phyloP scores from a whole-genome alignment of 495 filamentous ascomycete species.

The Hapsidospora chrysogenum region DNA sequence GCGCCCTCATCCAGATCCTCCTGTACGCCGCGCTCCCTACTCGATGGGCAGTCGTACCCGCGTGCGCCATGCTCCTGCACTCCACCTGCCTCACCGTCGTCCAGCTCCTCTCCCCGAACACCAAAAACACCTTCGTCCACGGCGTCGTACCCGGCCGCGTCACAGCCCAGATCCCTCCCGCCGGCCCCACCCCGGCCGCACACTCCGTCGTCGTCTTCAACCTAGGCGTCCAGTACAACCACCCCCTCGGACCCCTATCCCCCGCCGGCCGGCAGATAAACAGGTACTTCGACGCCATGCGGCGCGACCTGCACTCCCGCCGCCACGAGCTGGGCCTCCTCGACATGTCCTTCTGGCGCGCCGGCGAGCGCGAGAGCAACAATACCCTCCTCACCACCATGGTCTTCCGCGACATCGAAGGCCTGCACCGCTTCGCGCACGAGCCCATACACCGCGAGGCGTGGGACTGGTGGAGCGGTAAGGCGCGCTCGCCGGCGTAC shows the following conservation, averaged over 20 bases:
- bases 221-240: slow-evolving; percentile 6
- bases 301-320: slow-evolving; percentile 6
- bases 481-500: background rate
- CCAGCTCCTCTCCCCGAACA: too few species aligned
- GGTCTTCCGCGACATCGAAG: slow-evolving; percentile 27
- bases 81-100: too few species aligned
- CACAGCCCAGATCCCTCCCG: slow-evolving; percentile 3
- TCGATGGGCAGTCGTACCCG: too few species aligned
- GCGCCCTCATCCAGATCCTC: too few species aligned
- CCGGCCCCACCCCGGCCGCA: slow-evolving; percentile 1
- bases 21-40: too few species aligned
- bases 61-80: too few species aligned
- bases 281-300: slow-evolving; percentile 11
- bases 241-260: slow-evolving; percentile 10
- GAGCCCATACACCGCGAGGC: slow-evolving; percentile 22
- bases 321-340: slow-evolving; percentile 15
- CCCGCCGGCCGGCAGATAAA: slow-evolving; percentile 10
- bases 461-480: slow-evolving; percentile 25
- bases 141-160: background rate
- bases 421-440: slow-evolving; percentile 33
- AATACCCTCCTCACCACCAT: slow-evolving; percentile 23
- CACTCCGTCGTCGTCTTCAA: slow-evolving; percentile 5
- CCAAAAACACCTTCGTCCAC: slow-evolving; percentile 2
- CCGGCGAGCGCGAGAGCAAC: slow-evolving; percentile 8
- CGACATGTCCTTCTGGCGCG: slow-evolving; percentile 6